Percentiles rank a stretch among this genome's conserved stretches.
Conservation (phyloP, 441 rosid species). For the Aleurites moluccanus region DNA sequence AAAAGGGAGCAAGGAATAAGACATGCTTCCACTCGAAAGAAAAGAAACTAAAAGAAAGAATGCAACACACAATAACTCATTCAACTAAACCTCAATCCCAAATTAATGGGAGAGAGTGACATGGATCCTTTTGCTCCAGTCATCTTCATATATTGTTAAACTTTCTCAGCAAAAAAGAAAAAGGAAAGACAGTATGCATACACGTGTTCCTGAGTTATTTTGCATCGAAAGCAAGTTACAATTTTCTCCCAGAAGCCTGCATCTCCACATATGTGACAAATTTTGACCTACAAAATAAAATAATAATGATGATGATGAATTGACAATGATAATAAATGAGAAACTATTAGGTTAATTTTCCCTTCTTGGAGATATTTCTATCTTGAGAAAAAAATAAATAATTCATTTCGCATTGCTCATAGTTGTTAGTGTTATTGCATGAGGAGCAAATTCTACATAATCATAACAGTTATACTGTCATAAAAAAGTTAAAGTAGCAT, state of each 20-base stretch:
- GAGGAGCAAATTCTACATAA: not conserved
- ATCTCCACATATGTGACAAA: conserved; percentile 15
- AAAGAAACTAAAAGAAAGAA: not conserved
- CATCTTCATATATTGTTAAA: not conserved
- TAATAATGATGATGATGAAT: not conserved
- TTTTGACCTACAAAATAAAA: conserved; percentile 7
- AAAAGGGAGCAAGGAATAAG: no score
- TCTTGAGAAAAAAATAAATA: not conserved
- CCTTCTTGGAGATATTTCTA: not conserved
- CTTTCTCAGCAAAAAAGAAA: not conserved
- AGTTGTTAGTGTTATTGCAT: not conserved
- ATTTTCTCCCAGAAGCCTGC: conserved; percentile 2
- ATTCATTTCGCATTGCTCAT: not conserved
- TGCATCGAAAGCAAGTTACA: conserved; percentile 15
- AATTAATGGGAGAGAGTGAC: no score
- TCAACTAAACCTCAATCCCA: not conserved
- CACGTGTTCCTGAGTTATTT: conserved; percentile 16
- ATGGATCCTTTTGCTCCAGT: not conserved
- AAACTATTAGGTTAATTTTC: not conserved
- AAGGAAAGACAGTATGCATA: not conserved
- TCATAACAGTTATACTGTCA: not conserved
- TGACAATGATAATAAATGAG: not conserved
- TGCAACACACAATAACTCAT: not conserved
- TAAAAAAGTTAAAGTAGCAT: not conserved
- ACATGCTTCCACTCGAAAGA: not conserved